Base-by-base conservation (phyloP, 2,329 filamentous ascomycete species). In the Phialocephala sp. region DNA sequence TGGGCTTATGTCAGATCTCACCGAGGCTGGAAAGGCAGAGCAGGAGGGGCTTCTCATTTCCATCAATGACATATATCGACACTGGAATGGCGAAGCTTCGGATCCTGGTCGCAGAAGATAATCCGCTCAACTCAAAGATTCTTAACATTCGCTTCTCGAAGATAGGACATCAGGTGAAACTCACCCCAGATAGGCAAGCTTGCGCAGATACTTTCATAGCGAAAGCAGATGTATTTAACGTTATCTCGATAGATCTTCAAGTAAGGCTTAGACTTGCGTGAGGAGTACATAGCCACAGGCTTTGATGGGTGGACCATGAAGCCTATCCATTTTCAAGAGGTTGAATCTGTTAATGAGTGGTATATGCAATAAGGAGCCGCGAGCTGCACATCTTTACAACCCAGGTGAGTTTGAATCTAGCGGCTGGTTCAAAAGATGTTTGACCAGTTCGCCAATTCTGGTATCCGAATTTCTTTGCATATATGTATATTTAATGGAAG, bases 101-200 rank as follows among this genome's bases (percentile, higher is more conserved):
- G 18, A 90, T 94, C 52, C 80, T 94, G 24, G 80, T 94, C 54
- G 91, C 94, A 3, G 91, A 94, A 76, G 91, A 94, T 75, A 94
- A 94, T 72, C 83, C 84, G 5, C 89, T 93, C 71, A 94, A 94
- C 76, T 90, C 93, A 72, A 93, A 92, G 77, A 91, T 92, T 65
- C 79, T 94, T 58, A 83, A 88, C 63, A 90, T 91, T 75, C 93
- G 92, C 73, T 81, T 94, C 37, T 85, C 84, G 74, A 91, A 91
- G 77, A 89, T 92, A 63, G 87, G 88, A 6, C 85, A 93, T 55
- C 83, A 85, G 11, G 89, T 90, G 9, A 90, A 93, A 70, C 85
- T 91, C 57, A 91, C 89, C 1, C 80, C 86, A 36, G 91, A 94
- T 70, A 91, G 91, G 8, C 86, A 88, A 5, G 90, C 93, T 78